Base-by-base conservation (phyloP, 2,329 filamentous ascomycete species). In the Nigrospora oryzae region DNA sequence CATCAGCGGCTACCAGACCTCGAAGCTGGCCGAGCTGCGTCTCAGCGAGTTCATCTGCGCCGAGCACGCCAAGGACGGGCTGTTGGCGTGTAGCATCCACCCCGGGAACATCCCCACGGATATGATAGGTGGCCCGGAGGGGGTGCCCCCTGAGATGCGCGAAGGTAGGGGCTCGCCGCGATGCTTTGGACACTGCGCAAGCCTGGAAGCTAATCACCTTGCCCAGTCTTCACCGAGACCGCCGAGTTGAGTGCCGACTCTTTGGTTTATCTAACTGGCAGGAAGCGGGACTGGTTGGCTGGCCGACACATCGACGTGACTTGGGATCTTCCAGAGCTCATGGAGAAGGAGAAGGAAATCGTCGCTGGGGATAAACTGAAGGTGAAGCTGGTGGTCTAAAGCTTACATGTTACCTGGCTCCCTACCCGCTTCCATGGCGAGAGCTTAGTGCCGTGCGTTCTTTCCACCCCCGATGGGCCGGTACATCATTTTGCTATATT, bases 11-110 rank as follows among this genome's bases (percentile, higher is more conserved):
- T 79, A 77, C 49, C 60, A 65, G 45, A 60, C 56, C 2, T 60
- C 59, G 5, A 76, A 77, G 53, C 51, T 74, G 4, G 73, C 68
- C 2, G 55, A 70, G 12, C 41, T 70, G 28, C 59, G 70, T 11
- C 61, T 77, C 39, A 66, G 63, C 2, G 71, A 77, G 55, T 69
- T 66, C 48, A 47, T 73, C 10, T 53, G 56, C 15, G 52, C 53
- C 0, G 74, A 75, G 38, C 68, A 73, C 48, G 61, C 54, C 4
- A 53, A 61, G 3, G 45, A 67, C 30, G 67, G 66, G 2, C 37
- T 73, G 10, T 36, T 72, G 33, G 60, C 67, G 4, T 69, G 66
- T 49, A 53, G 51, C 23, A 55, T 73, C 10, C 67, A 74, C 53
- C 70, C 70, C 1, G 69, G 63, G 11, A 66, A 63, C 15, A 55